These are phyloP conservation scores for Akanthomyces dipterigenus DNA, from an alignment of 2,329 filamentous ascomycete species.

Conservation along the genomic window DNA sequence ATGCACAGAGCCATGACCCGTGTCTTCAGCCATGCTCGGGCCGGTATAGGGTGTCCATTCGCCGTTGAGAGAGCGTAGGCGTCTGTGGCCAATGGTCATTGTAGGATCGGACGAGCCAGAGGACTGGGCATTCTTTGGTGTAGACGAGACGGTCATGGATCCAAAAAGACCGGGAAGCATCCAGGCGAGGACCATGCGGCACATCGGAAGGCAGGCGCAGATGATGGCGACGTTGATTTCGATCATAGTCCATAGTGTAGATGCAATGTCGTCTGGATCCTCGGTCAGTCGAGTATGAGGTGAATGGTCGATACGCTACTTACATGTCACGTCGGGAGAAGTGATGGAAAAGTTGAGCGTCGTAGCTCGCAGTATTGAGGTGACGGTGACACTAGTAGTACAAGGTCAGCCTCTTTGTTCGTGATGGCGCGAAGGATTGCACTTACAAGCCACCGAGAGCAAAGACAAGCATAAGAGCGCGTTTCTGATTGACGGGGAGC, in stretches of 20 bases:
- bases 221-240: conserved; percentile 34
- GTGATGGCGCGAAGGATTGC: not conserved
- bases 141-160: conserved; percentile 12
- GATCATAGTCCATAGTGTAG: conserved; percentile 33
- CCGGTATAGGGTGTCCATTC: conserved; percentile 28
- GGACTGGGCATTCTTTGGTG: not conserved
- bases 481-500: conserved; percentile 33
- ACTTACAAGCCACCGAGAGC: conserved; percentile 36
- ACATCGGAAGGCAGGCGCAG: conserved; percentile 34
- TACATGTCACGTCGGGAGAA: conserved; percentile 31
- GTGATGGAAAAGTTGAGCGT: conserved; percentile 33
- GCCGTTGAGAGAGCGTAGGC: conserved; percentile 16
- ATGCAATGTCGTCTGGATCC: conserved; percentile 26
- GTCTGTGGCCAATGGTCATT: conserved; percentile 16
- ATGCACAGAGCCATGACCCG: conserved; percentile 22
- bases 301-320: conserved; percentile 5
- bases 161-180: conserved; percentile 29
- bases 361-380: conserved; percentile 35
- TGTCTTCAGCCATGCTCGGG: conserved; percentile 22
- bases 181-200: conserved; percentile 30
- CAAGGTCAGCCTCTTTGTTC: not conserved
- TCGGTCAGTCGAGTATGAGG: not conserved
- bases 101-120: conserved; percentile 16
- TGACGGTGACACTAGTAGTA: conserved; percentile 28
- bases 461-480: conserved; percentile 35